A percentile compares a stretch with the other conserved stretches of the same genome.
phyloP scores from a whole-genome alignment of 179 eudicot genomes.

The Amaranthus tricolor region DNA sequence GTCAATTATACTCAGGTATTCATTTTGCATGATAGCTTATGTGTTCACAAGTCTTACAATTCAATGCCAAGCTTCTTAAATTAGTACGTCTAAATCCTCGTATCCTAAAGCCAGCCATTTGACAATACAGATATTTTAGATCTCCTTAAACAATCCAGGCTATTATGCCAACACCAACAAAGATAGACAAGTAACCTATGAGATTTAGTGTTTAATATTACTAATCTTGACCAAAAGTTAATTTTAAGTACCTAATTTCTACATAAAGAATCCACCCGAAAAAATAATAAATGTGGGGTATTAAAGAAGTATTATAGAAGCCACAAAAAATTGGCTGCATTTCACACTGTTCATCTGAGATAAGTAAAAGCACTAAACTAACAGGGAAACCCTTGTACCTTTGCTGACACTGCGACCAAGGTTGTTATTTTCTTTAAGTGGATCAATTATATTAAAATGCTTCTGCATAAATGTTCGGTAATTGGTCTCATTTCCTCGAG shows the following conservation, averaged over 20 bases:
- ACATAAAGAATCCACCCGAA: background rate
- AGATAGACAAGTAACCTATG: background rate
- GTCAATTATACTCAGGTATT: background rate
- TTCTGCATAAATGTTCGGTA: conserved; percentile 49
- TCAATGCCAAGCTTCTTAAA: background rate
- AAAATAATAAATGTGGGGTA: background rate
- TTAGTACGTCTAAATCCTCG: too few relatives aligned
- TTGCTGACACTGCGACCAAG: conserved; percentile 95
- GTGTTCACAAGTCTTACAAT: background rate
- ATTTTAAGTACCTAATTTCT: background rate
- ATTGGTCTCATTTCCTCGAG: conserved; percentile 45
- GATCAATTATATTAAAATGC: conserved; percentile 91
- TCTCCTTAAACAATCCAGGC: background rate
- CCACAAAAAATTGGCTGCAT: background rate
- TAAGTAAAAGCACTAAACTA: conserved; percentile 5
- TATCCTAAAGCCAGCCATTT: background rate
- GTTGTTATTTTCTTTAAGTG: conserved; percentile 76
- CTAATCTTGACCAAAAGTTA: background rate
- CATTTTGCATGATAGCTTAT: background rate
- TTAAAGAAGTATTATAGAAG: conserved; percentile 5
- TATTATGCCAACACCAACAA: background rate
- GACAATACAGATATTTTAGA: background rate
- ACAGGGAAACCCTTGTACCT: conserved; percentile 46
- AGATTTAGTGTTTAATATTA: background rate
- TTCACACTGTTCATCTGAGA: background rate